phyloP scores from a whole-genome alignment of 1,139 yeast species.

The Candida tetrigidarum region DNA sequence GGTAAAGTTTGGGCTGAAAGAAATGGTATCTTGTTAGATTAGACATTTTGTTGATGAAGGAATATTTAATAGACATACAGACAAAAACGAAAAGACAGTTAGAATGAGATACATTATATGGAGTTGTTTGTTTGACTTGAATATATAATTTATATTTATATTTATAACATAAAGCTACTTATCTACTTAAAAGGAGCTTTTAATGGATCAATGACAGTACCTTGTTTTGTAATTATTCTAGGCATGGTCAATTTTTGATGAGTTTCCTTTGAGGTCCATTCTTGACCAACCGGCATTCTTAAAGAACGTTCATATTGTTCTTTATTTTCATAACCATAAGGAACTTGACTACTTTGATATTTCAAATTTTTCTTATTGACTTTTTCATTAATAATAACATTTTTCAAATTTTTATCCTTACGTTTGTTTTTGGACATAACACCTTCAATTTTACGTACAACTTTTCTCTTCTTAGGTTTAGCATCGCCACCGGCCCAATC shows the following conservation, averaged over 20 bases:
- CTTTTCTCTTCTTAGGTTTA: conserved; percentile 62
- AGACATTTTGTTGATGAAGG: conserved; percentile 6
- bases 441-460: conserved; percentile 73
- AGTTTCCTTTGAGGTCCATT: conserved; percentile 89
- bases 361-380: conserved; percentile 82
- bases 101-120: not conserved
- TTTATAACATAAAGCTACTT: not conserved
- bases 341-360: conserved; percentile 85
- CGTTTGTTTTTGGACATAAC: conserved; percentile 72
- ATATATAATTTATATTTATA: not conserved
- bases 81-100: not conserved
- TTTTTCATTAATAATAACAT: conserved; percentile 89
- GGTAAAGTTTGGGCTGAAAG: conserved; percentile 79
- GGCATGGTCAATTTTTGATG: conserved; percentile 93
- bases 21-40: conserved; percentile 65
- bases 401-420: conserved; percentile 72
- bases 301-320: conserved; percentile 95
- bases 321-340: conserved; percentile 89
- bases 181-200: conserved; percentile 64
- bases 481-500: conserved; percentile 75
- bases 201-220: conserved; percentile 88
- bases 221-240: conserved; percentile 82
- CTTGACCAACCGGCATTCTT: conserved; percentile 97
- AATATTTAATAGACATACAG: not conserved
- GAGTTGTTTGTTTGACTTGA: not conserved